A percentile compares a stretch with the other conserved stretches of the same genome.
phyloP scores from a whole-genome alignment of 371 early-diverging fungal genomes.

The Mortierella sp. region DNA sequence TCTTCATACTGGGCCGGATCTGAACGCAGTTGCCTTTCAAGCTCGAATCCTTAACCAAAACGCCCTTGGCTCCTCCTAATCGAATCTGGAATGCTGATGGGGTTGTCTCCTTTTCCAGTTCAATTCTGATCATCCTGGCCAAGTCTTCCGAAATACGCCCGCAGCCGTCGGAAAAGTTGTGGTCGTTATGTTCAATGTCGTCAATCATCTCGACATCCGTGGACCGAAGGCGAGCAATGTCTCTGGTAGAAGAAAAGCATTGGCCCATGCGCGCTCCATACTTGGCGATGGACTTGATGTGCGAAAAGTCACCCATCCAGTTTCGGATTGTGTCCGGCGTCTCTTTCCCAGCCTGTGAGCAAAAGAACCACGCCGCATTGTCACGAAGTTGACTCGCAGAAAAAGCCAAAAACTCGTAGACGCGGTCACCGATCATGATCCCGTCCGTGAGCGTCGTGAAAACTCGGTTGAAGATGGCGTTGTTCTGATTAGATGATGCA shows the following conservation, averaged over 20 bases:
- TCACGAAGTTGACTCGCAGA: slow-evolving; percentile 78
- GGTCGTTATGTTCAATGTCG: slow-evolving; percentile 72
- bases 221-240: slow-evolving; percentile 58
- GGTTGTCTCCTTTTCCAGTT: slow-evolving; percentile 62
- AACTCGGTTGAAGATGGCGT: slow-evolving; percentile 66
- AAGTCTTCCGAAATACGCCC: slow-evolving; percentile 74
- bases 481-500: slow-evolving; percentile 50
- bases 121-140: slow-evolving; percentile 67
- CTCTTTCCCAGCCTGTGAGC: slow-evolving; percentile 38
- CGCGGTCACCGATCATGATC: slow-evolving; percentile 68
- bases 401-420: slow-evolving; percentile 81
- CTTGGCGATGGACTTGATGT: slow-evolving; percentile 80
- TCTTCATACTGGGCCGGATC: slow-evolving; percentile 78
- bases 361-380: slow-evolving; percentile 84
- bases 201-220: slow-evolving; percentile 63
- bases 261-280: slow-evolving; percentile 84
- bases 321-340: slow-evolving; percentile 70
- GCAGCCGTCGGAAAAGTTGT: slow-evolving; percentile 89
- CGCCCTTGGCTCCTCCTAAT: slow-evolving; percentile 88
- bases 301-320: slow-evolving; percentile 84
- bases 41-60: slow-evolving; percentile 58
- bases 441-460: slow-evolving; percentile 69
- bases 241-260: slow-evolving; percentile 79
- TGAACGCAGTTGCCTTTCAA: slow-evolving; percentile 51
- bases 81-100: slow-evolving; percentile 90